Evolutionary conservation across 495 filamentous ascomycete species (phyloP), one percentile per base, ranked within the genome.

Genomic region (Friedmanniomyces simplex): DNA sequence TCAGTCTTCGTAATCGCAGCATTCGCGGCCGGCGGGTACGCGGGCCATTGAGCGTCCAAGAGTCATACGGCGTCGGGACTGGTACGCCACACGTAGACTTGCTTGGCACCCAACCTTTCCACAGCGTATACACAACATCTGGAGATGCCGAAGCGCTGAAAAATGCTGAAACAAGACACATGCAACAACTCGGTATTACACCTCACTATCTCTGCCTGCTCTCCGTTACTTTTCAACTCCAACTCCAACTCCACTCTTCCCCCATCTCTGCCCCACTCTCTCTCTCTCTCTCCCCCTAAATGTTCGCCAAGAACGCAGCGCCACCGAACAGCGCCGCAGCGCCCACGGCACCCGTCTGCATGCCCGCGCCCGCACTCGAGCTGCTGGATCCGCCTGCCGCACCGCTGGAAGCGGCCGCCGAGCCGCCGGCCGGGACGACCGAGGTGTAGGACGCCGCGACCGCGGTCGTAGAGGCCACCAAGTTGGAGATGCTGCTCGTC

Each of bases 241-340:
- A n/a, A n/a, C n/a, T n/a, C n/a, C n/a, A n/a, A n/a, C n/a, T n/a
- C n/a, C n/a, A n/a, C n/a, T n/a, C n/a, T n/a, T n/a, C n/a, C n/a
- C n/a, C n/a, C n/a, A n/a, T n/a, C n/a, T n/a, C 46, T 49, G 7
- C 46, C 4, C 24, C 46, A 49, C 24, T 49, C 14, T 24, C 24
- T 52, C 49, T 52, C 49, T 20, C 13, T n/a, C 26, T 26, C 8
- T 43, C 20, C 34, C 18, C 46, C 50, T 63, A 63, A 24, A 59
- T 60, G 57, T 63, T 57, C 0, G 68, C 57, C 1, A 68, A 42
- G 26, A 61, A 63, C 32, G 68, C 72, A 50, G 66, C 72, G 61
- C 65, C 71, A 59, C 73, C 72, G 41, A 74, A 71, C 34, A 75
- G 42, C n/a, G 72, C 71, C 11, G 67, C 72, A 47, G 65, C 64